These are phyloP conservation scores for Pythium biforme DNA, from an alignment of 352 stramenopile species.

Conservation along the genomic window DNA sequence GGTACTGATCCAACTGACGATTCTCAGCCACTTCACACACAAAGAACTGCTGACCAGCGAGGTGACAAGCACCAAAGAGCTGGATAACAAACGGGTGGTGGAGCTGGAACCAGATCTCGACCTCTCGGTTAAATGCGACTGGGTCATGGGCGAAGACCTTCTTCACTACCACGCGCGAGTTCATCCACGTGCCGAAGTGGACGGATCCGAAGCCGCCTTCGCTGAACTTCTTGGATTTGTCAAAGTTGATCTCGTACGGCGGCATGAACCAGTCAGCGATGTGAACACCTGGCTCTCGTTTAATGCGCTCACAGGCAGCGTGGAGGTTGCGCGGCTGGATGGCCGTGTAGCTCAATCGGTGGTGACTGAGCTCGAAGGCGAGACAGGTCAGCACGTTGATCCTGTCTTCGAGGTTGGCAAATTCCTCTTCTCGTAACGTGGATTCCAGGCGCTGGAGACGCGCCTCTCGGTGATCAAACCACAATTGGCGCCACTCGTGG, in stretches of 20 bases:
- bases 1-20: constrained; percentile 42
- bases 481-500: background rate
- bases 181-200: constrained; percentile 32
- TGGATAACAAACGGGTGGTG: constrained; percentile 35
- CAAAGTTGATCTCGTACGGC: constrained; percentile 13
- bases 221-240: constrained; percentile 16
- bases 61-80: constrained; percentile 40
- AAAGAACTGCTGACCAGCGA: constrained; percentile 33
- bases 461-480: background rate
- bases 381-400: background rate
- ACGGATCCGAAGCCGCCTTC: constrained; percentile 29
- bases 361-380: constrained; percentile 2
- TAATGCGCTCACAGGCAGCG: background rate
- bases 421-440: no score
- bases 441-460: background rate
- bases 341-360: background rate
- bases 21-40: constrained; percentile 41
- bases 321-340: background rate
- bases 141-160: constrained; percentile 12
- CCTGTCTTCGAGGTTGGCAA: no score
- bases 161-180: constrained; percentile 37
- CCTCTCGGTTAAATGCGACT: constrained; percentile 29
- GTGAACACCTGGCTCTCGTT: background rate
- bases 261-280: constrained; percentile 18
- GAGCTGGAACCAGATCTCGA: constrained; percentile 34